Conservation (phyloP, 345 rosid species). For the Eucalyptus grandis region DNA sequence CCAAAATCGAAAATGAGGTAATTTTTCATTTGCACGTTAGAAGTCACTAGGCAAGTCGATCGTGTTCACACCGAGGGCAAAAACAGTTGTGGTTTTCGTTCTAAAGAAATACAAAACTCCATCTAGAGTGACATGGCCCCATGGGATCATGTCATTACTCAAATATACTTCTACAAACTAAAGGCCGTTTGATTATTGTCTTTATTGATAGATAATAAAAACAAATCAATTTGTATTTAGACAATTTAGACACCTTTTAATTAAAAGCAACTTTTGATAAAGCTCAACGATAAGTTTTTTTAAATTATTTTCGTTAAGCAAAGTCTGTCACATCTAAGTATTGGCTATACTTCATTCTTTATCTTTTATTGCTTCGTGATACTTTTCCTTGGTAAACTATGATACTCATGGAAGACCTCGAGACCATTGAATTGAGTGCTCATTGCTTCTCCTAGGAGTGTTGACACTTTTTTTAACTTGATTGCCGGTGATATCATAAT, state of each 20-base stretch:
- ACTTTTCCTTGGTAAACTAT: background rate
- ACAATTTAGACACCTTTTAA: background rate
- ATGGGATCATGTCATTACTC: background rate
- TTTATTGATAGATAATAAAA: background rate
- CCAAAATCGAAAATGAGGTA: background rate
- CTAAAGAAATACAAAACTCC: background rate
- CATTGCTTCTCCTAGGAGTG: background rate
- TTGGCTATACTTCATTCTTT: background rate
- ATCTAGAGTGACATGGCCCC: background rate
- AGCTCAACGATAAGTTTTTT: background rate
- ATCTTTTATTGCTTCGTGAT: background rate
- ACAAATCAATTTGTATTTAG: background rate
- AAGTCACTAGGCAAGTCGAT: background rate
- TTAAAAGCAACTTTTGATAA: background rate
- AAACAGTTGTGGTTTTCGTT: background rate
- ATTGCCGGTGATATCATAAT: background rate
- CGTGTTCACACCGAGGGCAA: background rate
- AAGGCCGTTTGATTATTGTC: background rate
- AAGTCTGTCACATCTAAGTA: background rate
- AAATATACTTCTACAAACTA: background rate
- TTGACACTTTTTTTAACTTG: background rate
- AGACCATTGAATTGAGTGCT: background rate
- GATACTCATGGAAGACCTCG: background rate
- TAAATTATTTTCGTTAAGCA: background rate
- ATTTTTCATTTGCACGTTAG: background rate